These are phyloP conservation scores for Penicillium canariense DNA, from an alignment of 495 filamentous ascomycete species.

Conservation along the genomic window DNA sequence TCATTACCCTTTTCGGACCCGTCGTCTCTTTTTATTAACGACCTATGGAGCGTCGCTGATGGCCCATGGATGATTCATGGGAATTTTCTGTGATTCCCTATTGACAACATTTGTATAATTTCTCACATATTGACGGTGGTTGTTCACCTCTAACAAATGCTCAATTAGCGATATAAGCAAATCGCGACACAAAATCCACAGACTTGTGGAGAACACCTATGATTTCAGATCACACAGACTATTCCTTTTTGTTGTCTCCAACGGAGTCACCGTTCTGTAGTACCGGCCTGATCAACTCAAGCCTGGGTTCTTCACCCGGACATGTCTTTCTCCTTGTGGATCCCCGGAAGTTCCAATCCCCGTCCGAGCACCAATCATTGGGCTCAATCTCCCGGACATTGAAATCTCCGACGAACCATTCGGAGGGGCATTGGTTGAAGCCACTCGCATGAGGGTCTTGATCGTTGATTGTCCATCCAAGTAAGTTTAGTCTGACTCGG, in stretches of 20 bases:
- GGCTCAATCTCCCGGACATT: slow-evolving; percentile 8
- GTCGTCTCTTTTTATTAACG: slow-evolving; percentile 25
- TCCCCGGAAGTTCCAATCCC: not conserved
- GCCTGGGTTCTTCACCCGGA: not conserved
- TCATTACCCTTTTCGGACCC: slow-evolving; percentile 20
- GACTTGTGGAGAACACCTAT: too few species aligned
- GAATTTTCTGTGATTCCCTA: slow-evolving; percentile 10
- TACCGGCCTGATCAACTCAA: too few species aligned
- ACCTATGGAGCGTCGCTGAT: slow-evolving; percentile 44
- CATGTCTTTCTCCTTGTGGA: not conserved
- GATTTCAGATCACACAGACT: too few species aligned
- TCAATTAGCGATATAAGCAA: too few species aligned
- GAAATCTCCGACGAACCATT: slow-evolving; percentile 10
- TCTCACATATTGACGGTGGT: not conserved
- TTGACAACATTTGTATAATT: too few species aligned
- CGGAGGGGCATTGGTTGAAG: slow-evolving; percentile 5
- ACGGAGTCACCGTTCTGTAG: too few species aligned
- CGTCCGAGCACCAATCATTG: not conserved
- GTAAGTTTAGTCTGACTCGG: slow-evolving; percentile 4
- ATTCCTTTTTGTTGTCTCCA: too few species aligned
- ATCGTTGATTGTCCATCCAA: slow-evolving; percentile 2
- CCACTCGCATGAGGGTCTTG: slow-evolving; percentile 5
- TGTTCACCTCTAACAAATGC: not conserved
- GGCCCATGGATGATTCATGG: slow-evolving; percentile 43
- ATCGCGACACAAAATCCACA: too few species aligned